Evolutionary conservation across 805 yeast species (phyloP), one percentile per base, ranked within the genome.

Genomic region (Sugiyamaella marilandica): DNA sequence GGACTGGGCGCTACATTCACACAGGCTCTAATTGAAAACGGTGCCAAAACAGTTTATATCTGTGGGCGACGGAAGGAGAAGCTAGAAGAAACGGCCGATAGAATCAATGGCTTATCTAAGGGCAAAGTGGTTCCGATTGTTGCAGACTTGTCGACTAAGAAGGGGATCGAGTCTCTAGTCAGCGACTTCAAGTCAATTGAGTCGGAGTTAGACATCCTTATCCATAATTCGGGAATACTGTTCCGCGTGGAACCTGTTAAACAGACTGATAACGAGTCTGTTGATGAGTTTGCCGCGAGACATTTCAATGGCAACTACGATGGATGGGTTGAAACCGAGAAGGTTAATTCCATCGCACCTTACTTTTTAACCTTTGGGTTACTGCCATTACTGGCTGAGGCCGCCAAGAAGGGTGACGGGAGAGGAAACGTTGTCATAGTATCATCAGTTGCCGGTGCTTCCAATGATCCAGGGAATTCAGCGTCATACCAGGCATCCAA

Each of bases 1-100:
- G 92, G 91, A 31, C 82, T 85, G 53, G 90, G 90, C 3, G 78
- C 69, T 56, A 85, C 84, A 7, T 82, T 83, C 37, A 87, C 88
- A 46, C 81, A 79, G 62, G 85, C 84, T 1, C 82, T 76, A 58
- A 82, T 85, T 36, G 86, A 83, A 65, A 86, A 87, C 1, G 90
- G 89, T 48, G 88, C 88, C 4, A 79, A 80, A 52, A 65, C 76
- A 8, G 77, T 85, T 16, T 82, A 82, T 21, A 72, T 79, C 56
- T 76, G 83, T 2, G 78, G 84, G 4, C 70, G 86, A 67, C 78
- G 80, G 55, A 70, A 66, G 29, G 68, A 72, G 37, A 82, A 80
- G 0, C 76, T 83, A 43, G 69, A 76, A 41, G 79, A 76, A 53
- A 73, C 83, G 5, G 77, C 63, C 10, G 46, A 51, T 1, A 52